A percentile compares a stretch with the other conserved stretches of the same genome.
Evolutionary conservation across 768 basidiomycete species (phyloP).

Genomic region (Rhizopogon vulgaris): DNA sequence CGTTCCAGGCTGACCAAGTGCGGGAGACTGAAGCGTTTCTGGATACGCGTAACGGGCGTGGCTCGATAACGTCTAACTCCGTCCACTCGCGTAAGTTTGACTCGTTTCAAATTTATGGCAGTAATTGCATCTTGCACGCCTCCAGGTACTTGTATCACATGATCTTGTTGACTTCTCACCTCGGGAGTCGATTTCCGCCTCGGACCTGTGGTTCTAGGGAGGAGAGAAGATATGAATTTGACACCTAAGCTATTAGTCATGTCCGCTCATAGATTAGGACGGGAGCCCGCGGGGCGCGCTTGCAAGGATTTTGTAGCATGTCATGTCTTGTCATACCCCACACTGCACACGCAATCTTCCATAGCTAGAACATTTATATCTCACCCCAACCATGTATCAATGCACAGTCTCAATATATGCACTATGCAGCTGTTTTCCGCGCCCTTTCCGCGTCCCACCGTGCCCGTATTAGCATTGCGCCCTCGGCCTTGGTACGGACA

Average conservation of each 20-base stretch:
- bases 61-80: slow-evolving; percentile 11
- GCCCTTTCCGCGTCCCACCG: slow-evolving; percentile 67
- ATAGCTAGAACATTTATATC: slow-evolving; percentile 1
- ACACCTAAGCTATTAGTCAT: background rate
- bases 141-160: background rate
- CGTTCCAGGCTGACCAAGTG: slow-evolving; percentile 12
- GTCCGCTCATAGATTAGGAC: background rate
- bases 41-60: slow-evolving; percentile 17
- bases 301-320: slow-evolving; percentile 5
- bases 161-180: background rate
- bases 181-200: background rate
- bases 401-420: slow-evolving; percentile 7
- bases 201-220: background rate
- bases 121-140: background rate
- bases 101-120: background rate
- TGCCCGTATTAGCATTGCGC: slow-evolving; percentile 61
- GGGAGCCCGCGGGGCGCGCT: background rate
- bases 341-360: slow-evolving; percentile 1
- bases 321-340: slow-evolving; percentile 12
- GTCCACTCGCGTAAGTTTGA: background rate
- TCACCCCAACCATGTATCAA: slow-evolving; percentile 9
- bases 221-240: background rate
- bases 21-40: slow-evolving; percentile 23
- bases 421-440: slow-evolving; percentile 15
- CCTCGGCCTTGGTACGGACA: slow-evolving; percentile 61